These are phyloP conservation scores for Phytomonas sp. DNA, from an alignment of 208 protist species.

Conservation along the genomic window DNA sequence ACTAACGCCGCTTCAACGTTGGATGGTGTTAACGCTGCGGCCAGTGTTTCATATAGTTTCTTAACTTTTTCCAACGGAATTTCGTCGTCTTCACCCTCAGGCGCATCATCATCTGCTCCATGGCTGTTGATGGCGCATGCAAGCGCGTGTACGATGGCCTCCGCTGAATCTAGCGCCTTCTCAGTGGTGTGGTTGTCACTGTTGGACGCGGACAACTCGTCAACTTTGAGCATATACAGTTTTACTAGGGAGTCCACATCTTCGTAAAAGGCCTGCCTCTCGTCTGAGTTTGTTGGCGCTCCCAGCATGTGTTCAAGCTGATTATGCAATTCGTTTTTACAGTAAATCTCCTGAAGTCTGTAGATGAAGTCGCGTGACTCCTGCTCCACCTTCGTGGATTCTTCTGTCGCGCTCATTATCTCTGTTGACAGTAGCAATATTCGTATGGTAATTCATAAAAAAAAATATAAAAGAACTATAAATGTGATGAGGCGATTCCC, in stretches of 20 bases:
- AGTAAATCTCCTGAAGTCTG: conserved; percentile 72
- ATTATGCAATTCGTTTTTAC: conserved; percentile 69
- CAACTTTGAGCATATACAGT: conserved; percentile 27
- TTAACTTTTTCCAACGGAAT: conserved; percentile 45
- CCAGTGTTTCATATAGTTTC: conserved; percentile 49
- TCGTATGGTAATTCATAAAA: neutral
- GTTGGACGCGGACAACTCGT: conserved; percentile 1
- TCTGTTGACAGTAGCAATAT: neutral
- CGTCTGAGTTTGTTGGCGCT: conserved; percentile 35
- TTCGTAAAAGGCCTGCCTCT: conserved; percentile 70
- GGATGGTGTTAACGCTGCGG: conserved; percentile 24
- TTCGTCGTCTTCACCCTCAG: conserved; percentile 22
- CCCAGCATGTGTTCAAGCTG: conserved; percentile 72
- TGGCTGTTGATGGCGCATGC: conserved; percentile 18
- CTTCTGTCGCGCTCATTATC: neutral
- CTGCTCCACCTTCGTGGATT: conserved; percentile 18
- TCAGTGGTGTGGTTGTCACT: conserved; percentile 8
- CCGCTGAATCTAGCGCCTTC: conserved; percentile 11
- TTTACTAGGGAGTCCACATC: conserved; percentile 69
- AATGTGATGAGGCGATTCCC: neutral
- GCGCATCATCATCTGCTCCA: conserved; percentile 8
- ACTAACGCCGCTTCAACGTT: conserved; percentile 35
- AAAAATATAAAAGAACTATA: neutral
- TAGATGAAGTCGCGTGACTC: conserved; percentile 42
- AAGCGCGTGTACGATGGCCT: conserved; percentile 17